A percentile compares a stretch with the other conserved stretches of the same genome.
Conservation (phyloP, 306 rosid species). For the Vigna reflexopilosa region DNA sequence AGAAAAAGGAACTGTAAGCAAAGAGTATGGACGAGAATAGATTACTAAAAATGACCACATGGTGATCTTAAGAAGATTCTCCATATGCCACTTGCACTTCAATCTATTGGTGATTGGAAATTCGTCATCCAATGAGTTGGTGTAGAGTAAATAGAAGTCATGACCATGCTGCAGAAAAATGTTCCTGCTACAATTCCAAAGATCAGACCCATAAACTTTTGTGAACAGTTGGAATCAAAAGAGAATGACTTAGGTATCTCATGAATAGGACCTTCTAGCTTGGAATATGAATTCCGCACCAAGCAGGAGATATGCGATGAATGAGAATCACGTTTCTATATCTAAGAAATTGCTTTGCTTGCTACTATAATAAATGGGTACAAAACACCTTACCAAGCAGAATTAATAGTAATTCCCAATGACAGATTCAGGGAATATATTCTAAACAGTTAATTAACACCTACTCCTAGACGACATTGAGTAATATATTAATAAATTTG, state of each 20-base stretch:
- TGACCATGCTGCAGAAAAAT: neutral
- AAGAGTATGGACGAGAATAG: neutral
- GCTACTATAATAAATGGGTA: slow-evolving; percentile 61
- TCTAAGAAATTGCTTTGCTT: slow-evolving; percentile 77
- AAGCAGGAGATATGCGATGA: slow-evolving; percentile 45
- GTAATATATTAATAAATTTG: slow-evolving; percentile 56
- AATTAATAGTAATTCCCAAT: slow-evolving; percentile 63
- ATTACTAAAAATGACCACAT: neutral
- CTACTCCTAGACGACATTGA: slow-evolving; percentile 73
- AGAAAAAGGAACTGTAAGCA: neutral
- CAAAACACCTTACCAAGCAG: slow-evolving; percentile 54
- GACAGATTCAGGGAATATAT: slow-evolving; percentile 63
- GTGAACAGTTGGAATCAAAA: neutral
- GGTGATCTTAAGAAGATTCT: neutral
- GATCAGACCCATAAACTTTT: neutral
- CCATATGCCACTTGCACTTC: neutral
- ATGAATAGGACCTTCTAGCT: no score
- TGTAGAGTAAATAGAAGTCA: neutral
- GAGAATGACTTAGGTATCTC: neutral
- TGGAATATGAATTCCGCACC: no score
- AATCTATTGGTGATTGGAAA: neutral
- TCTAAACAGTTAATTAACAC: slow-evolving; percentile 65
- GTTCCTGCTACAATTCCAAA: neutral
- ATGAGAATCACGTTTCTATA: slow-evolving; percentile 52
- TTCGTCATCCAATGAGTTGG: neutral